A percentile compares a stretch with the other conserved stretches of the same genome.
phyloP scores from a whole-genome alignment of 2,329 filamentous ascomycete species.

The Colletotrichum cuscutae region DNA sequence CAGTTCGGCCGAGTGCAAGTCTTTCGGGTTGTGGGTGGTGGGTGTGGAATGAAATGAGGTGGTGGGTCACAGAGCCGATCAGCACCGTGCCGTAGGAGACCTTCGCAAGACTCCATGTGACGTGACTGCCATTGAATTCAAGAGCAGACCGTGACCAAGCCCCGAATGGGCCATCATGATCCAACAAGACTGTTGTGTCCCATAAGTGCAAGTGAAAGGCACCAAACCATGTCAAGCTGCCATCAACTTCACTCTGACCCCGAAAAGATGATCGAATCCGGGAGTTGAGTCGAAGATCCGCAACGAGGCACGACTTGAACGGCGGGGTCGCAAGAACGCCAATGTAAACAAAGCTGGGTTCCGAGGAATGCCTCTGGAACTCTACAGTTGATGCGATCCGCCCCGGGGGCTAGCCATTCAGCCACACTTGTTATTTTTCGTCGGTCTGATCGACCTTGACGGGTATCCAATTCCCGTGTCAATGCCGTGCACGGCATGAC shows the following conservation, averaged over 20 bases:
- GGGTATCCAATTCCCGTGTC: conserved; percentile 3
- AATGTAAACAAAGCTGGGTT: neutral
- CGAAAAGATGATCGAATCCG: neutral
- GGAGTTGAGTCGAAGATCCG: neutral
- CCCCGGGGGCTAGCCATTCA: neutral
- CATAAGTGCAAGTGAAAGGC: neutral
- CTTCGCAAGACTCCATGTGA: neutral
- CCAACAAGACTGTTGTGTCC: neutral
- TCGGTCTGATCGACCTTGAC: neutral
- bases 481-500: conserved; percentile 6
- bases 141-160: neutral
- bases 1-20: neutral
- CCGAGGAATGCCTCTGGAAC: neutral
- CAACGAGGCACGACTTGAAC: neutral
- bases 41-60: conserved; percentile 9
- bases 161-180: neutral
- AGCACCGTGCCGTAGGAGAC: neutral
- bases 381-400: neutral
- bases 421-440: neutral
- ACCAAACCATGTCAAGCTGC: neutral
- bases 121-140: neutral
- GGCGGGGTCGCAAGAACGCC: neutral
- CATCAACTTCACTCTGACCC: neutral
- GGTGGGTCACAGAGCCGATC: conserved; percentile 10
- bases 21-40: neutral